These are phyloP conservation scores for Cucurbita moschata DNA, from an alignment of 306 rosid genomes.

Conservation along the genomic window DNA sequence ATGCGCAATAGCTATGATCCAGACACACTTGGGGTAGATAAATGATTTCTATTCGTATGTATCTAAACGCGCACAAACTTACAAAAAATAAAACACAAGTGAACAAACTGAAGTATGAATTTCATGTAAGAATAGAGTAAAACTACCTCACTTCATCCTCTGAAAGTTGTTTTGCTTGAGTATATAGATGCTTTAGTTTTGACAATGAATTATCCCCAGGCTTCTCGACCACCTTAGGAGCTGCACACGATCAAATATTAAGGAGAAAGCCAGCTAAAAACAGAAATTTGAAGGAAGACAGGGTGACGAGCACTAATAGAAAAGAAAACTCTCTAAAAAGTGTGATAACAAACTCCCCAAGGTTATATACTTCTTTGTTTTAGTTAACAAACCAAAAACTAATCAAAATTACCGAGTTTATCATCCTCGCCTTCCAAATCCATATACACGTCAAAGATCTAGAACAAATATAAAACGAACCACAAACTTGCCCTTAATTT, in stretches of 20 bases:
- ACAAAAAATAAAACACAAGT: not conserved
- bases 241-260: constrained; percentile 21
- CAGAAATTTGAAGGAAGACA: constrained; percentile 4
- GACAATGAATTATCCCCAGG: constrained; percentile 79
- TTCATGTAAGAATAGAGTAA: constrained; percentile 12
- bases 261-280: constrained; percentile 5
- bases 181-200: constrained; percentile 46
- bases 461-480: not conserved
- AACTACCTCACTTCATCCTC: constrained; percentile 56
- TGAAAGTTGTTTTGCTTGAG: constrained; percentile 76
- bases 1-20: not conserved
- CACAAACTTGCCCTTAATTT: not conserved
- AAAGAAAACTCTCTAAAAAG: not conserved
- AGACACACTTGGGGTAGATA: not conserved
- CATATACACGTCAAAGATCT: not conserved
- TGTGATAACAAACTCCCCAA: not conserved
- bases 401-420: not conserved
- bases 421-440: not conserved
- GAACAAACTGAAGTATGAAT: not conserved
- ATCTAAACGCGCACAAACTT: not conserved
- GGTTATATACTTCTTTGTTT: not conserved
- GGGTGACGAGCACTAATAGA: not conserved
- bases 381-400: not conserved
- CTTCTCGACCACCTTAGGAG: constrained; percentile 96
- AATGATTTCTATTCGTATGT: not conserved